These are phyloP conservation scores for Suhomyces chickasaworum DNA, from an alignment of 1,139 yeast species.

Conservation along the genomic window DNA sequence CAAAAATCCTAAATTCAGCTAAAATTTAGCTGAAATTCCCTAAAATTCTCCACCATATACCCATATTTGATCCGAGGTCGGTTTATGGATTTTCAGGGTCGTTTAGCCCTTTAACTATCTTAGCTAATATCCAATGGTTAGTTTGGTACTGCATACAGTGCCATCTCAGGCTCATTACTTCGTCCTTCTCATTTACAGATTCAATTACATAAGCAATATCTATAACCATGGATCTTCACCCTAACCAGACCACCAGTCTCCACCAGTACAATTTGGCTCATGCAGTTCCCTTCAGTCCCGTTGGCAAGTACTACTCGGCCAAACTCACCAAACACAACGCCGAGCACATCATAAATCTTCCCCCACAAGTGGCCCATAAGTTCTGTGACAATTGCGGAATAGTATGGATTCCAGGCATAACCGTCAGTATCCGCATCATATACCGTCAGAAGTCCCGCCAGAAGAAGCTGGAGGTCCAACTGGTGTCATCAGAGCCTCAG, in stretches of 20 bases:
- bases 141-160: too few relatives aligned
- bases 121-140: too few relatives aligned
- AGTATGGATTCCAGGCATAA: slow-evolving; percentile 49
- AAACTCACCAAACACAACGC: slow-evolving; percentile 26
- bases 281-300: slow-evolving; percentile 27
- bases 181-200: too few relatives aligned
- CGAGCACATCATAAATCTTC: slow-evolving; percentile 31
- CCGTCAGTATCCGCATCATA: slow-evolving; percentile 31
- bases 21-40: too few relatives aligned
- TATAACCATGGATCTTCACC: slow-evolving; percentile 9
- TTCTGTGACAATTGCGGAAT: slow-evolving; percentile 51
- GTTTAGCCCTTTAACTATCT: too few relatives aligned
- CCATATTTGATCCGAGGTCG: too few relatives aligned
- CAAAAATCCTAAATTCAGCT: too few relatives aligned
- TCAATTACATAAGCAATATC: background rate
- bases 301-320: slow-evolving; percentile 29
- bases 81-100: too few relatives aligned
- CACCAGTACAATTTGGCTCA: slow-evolving; percentile 38
- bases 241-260: slow-evolving; percentile 18
- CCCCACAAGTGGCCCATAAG: slow-evolving; percentile 29
- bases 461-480: slow-evolving; percentile 12
- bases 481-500: background rate
- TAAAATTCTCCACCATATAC: too few relatives aligned
- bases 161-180: too few relatives aligned
- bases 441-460: slow-evolving; percentile 17